Percentiles rank a stretch among this genome's conserved stretches.
Evolutionary conservation across 2,329 filamentous ascomycete species (phyloP).

Genomic region (Talaromyces amestolkiae): DNA sequence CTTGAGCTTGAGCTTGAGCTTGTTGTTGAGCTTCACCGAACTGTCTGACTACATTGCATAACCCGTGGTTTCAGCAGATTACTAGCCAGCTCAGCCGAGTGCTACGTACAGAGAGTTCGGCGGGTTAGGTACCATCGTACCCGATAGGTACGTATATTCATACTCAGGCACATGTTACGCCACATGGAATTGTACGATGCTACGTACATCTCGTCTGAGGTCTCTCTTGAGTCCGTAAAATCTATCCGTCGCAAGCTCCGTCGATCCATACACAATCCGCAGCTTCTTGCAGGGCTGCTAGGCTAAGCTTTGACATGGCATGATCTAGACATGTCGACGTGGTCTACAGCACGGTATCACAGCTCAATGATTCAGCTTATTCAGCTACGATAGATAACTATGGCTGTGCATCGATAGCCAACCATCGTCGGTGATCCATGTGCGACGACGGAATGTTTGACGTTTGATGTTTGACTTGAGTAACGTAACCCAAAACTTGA

Average conservation of each 20-base stretch:
- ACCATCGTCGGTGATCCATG: neutral
- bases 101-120: neutral
- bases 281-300: neutral
- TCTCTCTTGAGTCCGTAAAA: neutral
- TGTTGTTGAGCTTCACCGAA: neutral
- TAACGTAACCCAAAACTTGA: constrained; percentile 14
- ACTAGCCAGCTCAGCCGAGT: neutral
- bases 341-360: neutral
- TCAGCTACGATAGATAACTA: neutral
- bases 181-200: neutral
- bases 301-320: constrained; percentile 6
- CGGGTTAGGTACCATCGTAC: neutral
- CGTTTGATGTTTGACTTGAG: constrained; percentile 5
- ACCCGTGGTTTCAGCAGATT: neutral
- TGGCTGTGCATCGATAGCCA: neutral
- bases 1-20: no score
- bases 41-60: neutral
- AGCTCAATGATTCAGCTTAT: neutral
- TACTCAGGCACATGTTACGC: neutral
- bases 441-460: constrained; percentile 2
- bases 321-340: constrained; percentile 1
- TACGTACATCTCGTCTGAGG: neutral
- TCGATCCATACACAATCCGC: neutral
- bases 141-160: neutral
- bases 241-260: neutral